phyloP scores from a whole-genome alignment of 495 filamentous ascomycete species.

The Glonium stellatum region DNA sequence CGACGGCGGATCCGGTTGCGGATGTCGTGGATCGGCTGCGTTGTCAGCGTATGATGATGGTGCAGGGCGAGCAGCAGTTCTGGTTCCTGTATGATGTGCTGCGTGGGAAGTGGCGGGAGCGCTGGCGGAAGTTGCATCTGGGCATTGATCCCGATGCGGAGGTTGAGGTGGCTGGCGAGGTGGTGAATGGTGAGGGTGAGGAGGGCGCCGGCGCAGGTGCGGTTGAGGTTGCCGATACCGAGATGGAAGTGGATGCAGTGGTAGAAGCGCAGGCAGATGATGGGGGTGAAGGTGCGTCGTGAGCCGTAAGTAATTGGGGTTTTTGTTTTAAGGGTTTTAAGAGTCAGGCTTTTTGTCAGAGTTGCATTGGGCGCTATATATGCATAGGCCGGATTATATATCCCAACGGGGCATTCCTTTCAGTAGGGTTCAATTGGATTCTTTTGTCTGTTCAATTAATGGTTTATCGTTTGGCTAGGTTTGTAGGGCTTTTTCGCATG shows the following conservation, averaged over 20 bases:
- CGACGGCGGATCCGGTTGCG: slow-evolving; percentile 54
- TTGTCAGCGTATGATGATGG: slow-evolving; percentile 92
- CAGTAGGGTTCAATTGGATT: too few relatives aligned
- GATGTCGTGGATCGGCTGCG: slow-evolving; percentile 74
- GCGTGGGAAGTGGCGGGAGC: slow-evolving; percentile 53
- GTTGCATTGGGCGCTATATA: too few relatives aligned
- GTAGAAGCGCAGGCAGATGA: slow-evolving; percentile 5
- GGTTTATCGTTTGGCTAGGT: too few relatives aligned
- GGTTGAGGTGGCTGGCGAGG: background rate
- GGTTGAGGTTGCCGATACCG: slow-evolving; percentile 22
- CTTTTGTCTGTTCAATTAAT: too few relatives aligned
- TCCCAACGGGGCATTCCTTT: too few relatives aligned
- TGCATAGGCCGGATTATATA: too few relatives aligned
- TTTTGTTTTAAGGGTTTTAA: too few relatives aligned
- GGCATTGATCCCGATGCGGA: background rate
- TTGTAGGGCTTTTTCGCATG: too few relatives aligned
- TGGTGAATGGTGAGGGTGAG: slow-evolving; percentile 2
- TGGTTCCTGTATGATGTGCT: slow-evolving; percentile 85
- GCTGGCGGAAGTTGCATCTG: slow-evolving; percentile 17
- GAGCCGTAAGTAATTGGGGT: too few relatives aligned
- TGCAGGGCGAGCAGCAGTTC: slow-evolving; percentile 82
- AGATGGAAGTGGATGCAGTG: too few relatives aligned
- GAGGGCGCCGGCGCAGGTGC: slow-evolving; percentile 17
- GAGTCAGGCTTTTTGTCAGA: too few relatives aligned
- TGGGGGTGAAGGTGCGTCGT: too few relatives aligned